These are phyloP conservation scores for Chimonanthus salicifolius DNA, from an alignment of 164 flowering plant species.

Conservation along the genomic window DNA sequence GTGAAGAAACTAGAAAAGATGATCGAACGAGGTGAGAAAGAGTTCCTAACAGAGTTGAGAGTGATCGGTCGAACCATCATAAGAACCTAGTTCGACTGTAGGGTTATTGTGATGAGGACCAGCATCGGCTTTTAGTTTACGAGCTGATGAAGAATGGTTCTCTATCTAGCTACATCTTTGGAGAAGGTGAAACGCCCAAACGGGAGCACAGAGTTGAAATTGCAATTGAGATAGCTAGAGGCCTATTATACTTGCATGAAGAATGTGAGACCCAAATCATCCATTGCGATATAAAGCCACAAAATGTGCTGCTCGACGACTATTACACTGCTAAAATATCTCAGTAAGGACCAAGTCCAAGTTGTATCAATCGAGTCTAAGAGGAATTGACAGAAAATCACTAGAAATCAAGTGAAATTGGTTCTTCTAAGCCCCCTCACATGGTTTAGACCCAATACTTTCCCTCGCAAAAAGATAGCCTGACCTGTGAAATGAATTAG, in stretches of 20 bases:
- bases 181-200: constrained; percentile 13
- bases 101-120: constrained; percentile 17
- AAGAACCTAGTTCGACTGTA: constrained; percentile 20
- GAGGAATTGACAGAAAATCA: too few relatives aligned
- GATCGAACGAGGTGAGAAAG: constrained; percentile 20
- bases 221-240: constrained; percentile 20
- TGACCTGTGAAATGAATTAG: too few relatives aligned
- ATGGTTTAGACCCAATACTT: too few relatives aligned
- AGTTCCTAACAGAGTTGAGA: constrained; percentile 26
- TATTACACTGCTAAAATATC: constrained; percentile 23
- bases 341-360: too few relatives aligned
- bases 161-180: constrained; percentile 18
- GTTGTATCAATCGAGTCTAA: too few relatives aligned
- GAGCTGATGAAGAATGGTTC: constrained; percentile 23
- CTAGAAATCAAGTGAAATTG: too few relatives aligned
- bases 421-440: too few relatives aligned
- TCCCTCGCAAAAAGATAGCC: too few relatives aligned
- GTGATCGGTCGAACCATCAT: constrained; percentile 29
- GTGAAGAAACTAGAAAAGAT: constrained; percentile 26
- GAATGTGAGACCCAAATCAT: constrained; percentile 22
- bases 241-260: constrained; percentile 19
- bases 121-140: constrained; percentile 18
- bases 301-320: constrained; percentile 19
- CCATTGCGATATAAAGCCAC: constrained; percentile 27
- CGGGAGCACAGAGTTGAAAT: constrained; percentile 24